These are phyloP conservation scores for Leccinum pallidistipes DNA, from an alignment of 1,284 basidiomycete genomes.

Conservation along the genomic window DNA sequence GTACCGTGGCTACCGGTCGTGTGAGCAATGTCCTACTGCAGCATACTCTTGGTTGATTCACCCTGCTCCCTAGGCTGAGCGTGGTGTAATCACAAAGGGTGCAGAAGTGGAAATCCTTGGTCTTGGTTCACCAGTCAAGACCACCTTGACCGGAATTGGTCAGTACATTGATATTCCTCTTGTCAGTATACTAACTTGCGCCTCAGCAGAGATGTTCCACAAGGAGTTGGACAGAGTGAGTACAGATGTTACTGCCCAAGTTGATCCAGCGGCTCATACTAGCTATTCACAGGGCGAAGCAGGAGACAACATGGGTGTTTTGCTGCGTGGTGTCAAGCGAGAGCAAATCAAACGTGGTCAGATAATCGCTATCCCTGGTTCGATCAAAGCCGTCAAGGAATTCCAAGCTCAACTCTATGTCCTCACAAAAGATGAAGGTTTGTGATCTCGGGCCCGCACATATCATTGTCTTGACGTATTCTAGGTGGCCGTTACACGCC, in stretches of 20 bases:
- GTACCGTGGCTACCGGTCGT: slow-evolving; percentile 96
- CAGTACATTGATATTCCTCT: slow-evolving; percentile 26
- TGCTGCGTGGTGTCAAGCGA: slow-evolving; percentile 96
- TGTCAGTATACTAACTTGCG: slow-evolving; percentile 9
- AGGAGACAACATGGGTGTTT: slow-evolving; percentile 99
- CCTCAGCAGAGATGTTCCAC: slow-evolving; percentile 92
- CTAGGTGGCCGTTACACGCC: slow-evolving; percentile 91
- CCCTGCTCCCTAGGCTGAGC: slow-evolving; percentile 69
- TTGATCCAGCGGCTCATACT: neutral
- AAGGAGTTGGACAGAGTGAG: slow-evolving; percentile 93
- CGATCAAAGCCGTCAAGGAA: slow-evolving; percentile 94
- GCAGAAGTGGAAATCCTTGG: slow-evolving; percentile 95
- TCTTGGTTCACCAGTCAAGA: slow-evolving; percentile 84
- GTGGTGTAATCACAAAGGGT: slow-evolving; percentile 92
- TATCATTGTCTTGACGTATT: slow-evolving; percentile 2
- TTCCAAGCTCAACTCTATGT: slow-evolving; percentile 94
- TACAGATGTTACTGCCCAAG: neutral
- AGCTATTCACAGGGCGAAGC: slow-evolving; percentile 74
- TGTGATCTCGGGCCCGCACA: neutral
- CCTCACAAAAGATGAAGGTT: slow-evolving; percentile 89
- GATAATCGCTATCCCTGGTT: slow-evolving; percentile 86
- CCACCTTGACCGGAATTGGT: slow-evolving; percentile 95
- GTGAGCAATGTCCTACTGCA: slow-evolving; percentile 37
- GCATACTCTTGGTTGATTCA: slow-evolving; percentile 4
- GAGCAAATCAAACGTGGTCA: slow-evolving; percentile 96